phyloP scores from a whole-genome alignment of 306 rosid genomes.

The Cotoneaster glaucophyllus region DNA sequence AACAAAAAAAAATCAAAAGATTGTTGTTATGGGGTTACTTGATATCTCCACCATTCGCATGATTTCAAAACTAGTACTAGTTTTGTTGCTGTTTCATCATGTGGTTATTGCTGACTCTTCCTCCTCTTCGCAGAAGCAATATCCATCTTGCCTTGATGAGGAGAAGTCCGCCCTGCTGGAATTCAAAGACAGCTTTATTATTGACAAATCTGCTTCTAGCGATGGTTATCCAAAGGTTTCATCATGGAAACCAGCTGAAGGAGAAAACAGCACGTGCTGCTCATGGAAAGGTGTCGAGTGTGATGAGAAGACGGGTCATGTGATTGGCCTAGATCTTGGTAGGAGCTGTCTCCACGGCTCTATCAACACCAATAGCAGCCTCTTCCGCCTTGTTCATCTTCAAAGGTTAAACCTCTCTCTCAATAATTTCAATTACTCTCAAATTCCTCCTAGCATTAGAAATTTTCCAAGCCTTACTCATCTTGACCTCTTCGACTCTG shows the following conservation, averaged over 20 bases:
- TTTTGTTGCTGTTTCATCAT: too few species aligned
- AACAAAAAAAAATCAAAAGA: too few species aligned
- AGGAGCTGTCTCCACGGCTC: constrained; percentile 8
- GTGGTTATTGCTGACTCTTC: background rate
- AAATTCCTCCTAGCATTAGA: background rate
- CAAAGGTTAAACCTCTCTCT: background rate
- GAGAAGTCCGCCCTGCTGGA: constrained; percentile 7
- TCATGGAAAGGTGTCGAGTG: constrained; percentile 7
- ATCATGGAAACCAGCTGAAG: background rate
- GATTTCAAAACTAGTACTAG: too few species aligned
- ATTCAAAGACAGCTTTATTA: constrained; percentile 9
- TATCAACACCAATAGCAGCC: background rate
- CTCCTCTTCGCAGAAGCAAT: background rate
- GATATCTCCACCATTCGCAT: too few species aligned
- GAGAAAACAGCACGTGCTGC: background rate
- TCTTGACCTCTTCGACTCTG: background rate
- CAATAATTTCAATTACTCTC: background rate
- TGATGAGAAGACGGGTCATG: background rate
- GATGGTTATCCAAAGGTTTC: constrained; percentile 4
- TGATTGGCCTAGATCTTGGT: background rate
- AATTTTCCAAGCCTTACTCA: background rate
- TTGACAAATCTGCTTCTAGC: background rate
- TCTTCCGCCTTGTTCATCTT: background rate
- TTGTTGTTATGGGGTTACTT: too few species aligned
- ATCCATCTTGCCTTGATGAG: background rate